Evolutionary conservation across 2,329 filamentous ascomycete species (phyloP), one percentile per base, ranked within the genome.

Genomic region (Paramyrothecium sp.): DNA sequence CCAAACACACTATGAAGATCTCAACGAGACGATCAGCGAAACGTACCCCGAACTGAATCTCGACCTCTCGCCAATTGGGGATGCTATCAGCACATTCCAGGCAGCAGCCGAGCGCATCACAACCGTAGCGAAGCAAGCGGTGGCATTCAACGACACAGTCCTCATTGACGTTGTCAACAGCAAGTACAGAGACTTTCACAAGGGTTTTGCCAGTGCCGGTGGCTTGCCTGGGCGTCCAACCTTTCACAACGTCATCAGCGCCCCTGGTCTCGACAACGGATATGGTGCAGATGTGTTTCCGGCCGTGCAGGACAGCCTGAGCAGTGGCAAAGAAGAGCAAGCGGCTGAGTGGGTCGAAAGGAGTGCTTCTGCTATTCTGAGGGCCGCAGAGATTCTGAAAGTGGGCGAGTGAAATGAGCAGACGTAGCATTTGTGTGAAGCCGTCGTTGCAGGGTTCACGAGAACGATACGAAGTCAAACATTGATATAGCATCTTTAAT

Each of bases 271-370:
- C 13, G 51, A 53, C 51, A 53, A 53, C 22, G 51, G 51, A 12
- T 53, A 53, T 20, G 51, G 51, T 16, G 62, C 62, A 0, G 62
- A 64, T 56, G 62, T 64, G 1, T 64, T 64, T n/a, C 62, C 62
- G 0, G 62, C 62, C 2, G 51, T 63, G 3, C 61, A 63, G 38
- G 62, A 64, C 47, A 64, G 62, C 17, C 23, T 64, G 53, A 60
- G 63, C 17, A 51, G 57, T 22, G 60, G 61, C 0, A 63, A 64
- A 13, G 22, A 57, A 20, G 58, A 54, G 1, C 62, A 62, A 34
- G 62, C 62, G 22, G 56, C 62, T 13, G 60, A 63, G 33, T 64
- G 62, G 62, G 62, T 64, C 53, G 54, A 59, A 23, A 61, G 52
- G 34, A 63, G 61, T 33, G 62, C 62, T 1, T 51, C 51, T 21